Percentiles rank a stretch among this genome's conserved stretches.
These are phyloP conservation scores for Pichia heedii DNA, from an alignment of 805 yeast genomes.

Conservation along the genomic window DNA sequence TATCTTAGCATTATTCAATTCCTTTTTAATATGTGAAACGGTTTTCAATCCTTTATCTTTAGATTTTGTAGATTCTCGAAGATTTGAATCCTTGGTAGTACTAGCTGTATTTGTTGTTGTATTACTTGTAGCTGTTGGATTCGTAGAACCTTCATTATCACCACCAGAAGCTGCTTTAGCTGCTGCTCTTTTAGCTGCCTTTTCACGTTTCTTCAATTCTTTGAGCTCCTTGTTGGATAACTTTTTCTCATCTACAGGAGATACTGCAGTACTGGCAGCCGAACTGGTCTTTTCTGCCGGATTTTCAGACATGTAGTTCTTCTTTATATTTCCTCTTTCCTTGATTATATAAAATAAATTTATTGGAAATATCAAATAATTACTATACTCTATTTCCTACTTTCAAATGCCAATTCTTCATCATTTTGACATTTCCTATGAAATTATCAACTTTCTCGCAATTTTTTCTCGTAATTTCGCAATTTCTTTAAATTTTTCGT, in stretches of 20 bases:
- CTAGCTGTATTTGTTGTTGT: not conserved
- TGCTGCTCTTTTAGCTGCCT: conserved; percentile 89
- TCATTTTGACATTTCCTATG: too few species aligned
- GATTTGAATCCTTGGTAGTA: conserved; percentile 1
- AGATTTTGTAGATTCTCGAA: not conserved
- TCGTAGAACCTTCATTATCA: conserved; percentile 3
- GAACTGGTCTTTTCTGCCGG: not conserved
- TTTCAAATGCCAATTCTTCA: too few species aligned
- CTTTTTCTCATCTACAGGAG: conserved; percentile 10
- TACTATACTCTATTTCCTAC: too few species aligned
- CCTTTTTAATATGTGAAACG: conserved; percentile 44
- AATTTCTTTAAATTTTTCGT: not conserved
- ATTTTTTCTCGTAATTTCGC: too few species aligned
- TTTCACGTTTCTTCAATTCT: conserved; percentile 79
- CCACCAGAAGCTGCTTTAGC: conserved; percentile 30
- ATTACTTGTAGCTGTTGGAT: not conserved
- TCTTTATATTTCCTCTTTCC: too few species aligned
- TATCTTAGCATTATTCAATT: conserved; percentile 42
- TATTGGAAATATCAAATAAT: too few species aligned
- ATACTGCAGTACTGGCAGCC: not conserved
- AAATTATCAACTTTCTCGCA: too few species aligned
- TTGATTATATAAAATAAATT: too few species aligned
- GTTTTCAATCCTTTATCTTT: conserved; percentile 30
- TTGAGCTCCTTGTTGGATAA: conserved; percentile 74
- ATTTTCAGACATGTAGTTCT: conserved; percentile 1